A percentile compares a stretch with the other conserved stretches of the same genome.
Conservation (phyloP, 108 stramenopile genomes). For the Aurantiochytrium sp. region DNA sequence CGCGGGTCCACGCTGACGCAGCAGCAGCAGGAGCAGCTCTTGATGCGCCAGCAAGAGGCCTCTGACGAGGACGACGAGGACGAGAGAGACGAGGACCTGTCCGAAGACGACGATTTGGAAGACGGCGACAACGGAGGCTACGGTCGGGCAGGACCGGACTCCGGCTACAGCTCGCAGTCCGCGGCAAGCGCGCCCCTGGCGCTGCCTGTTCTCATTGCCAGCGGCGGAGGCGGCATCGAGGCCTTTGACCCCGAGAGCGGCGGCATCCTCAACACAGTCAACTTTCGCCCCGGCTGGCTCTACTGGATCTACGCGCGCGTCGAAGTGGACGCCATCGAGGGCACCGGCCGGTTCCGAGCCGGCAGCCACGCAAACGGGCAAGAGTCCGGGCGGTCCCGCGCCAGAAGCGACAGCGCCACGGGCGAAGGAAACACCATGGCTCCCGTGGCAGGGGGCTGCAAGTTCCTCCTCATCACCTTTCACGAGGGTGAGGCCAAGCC, state of each 20-base stretch:
- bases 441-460: not conserved
- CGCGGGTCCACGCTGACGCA: not conserved
- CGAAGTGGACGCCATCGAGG: not conserved
- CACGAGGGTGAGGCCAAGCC: not conserved
- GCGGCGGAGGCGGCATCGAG: not conserved
- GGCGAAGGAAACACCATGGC: not conserved
- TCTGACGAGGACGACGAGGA: not conserved
- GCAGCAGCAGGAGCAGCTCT: not conserved
- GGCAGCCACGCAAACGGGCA: not conserved
- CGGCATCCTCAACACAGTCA: not conserved
- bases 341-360: not conserved
- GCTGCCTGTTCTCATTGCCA: not conserved
- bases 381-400: not conserved
- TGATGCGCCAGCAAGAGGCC: not conserved
- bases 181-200: not conserved
- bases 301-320: conserved; percentile 17
- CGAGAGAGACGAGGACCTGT: not conserved
- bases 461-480: not conserved
- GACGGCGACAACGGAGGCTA: no score
- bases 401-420: not conserved
- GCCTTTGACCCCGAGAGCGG: not conserved
- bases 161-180: not conserved
- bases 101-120: not conserved
- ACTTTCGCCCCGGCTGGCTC: not conserved
- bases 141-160: no score